These are phyloP conservation scores for Coprinopsis cinerea DNA, from an alignment of 768 basidiomycete genomes.

Conservation along the genomic window DNA sequence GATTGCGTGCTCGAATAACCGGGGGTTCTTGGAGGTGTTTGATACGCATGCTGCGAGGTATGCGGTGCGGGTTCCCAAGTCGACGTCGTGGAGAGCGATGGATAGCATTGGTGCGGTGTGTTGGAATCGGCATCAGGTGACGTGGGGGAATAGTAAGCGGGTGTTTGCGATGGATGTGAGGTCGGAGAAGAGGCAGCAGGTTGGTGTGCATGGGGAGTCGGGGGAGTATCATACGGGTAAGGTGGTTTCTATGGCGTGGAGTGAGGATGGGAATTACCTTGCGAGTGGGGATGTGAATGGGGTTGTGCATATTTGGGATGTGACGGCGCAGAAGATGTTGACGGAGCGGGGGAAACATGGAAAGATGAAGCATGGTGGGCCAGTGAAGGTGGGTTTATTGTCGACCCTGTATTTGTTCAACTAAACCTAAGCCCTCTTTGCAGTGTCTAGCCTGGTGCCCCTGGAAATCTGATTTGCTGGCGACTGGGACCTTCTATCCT, in stretches of 20 bases:
- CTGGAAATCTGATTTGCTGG: constrained; percentile 75
- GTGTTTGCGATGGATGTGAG: constrained; percentile 66
- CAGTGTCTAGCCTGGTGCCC: constrained; percentile 86
- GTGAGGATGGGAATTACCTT: constrained; percentile 63
- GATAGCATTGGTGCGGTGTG: constrained; percentile 21
- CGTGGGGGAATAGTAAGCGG: constrained; percentile 53
- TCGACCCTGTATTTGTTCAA: not conserved
- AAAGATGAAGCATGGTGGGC: constrained; percentile 56
- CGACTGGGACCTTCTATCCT: constrained; percentile 54
- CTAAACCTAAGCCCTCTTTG: constrained; percentile 5
- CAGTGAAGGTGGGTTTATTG: constrained; percentile 39
- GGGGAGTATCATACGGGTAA: constrained; percentile 37
- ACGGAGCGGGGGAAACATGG: constrained; percentile 55
- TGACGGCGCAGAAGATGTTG: constrained; percentile 53
- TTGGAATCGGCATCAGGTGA: constrained; percentile 59
- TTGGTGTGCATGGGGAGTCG: constrained; percentile 22
- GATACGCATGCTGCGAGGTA: constrained; percentile 27
- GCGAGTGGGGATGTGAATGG: constrained; percentile 87
- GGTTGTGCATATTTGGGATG: constrained; percentile 79
- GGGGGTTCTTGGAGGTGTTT: constrained; percentile 49
- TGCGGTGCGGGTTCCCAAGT: constrained; percentile 8
- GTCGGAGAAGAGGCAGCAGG: constrained; percentile 16
- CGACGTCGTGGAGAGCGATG: constrained; percentile 1
- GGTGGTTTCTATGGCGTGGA: constrained; percentile 76
- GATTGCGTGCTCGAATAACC: constrained; percentile 47